These are phyloP conservation scores for Colletotrichum liriopes DNA, from an alignment of 2,329 filamentous ascomycete genomes.

Conservation along the genomic window DNA sequence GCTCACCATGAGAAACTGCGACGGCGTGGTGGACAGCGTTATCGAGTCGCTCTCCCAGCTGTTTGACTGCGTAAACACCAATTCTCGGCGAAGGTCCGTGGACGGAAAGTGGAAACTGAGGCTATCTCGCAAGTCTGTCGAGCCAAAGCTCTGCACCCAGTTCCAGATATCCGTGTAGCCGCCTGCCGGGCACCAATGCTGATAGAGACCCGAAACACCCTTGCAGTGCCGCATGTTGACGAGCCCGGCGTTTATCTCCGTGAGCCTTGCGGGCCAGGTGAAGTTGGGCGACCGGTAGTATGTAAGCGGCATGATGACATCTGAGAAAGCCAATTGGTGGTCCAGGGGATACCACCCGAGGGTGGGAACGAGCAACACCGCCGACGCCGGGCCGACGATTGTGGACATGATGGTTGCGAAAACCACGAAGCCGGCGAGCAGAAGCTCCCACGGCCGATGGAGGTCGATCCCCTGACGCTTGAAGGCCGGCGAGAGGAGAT, in stretches of 20 bases:
- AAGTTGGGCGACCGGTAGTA: neutral
- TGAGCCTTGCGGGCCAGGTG: too few species aligned
- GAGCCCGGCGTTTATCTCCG: too few species aligned
- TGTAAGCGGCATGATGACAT: neutral
- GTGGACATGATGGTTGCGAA: constrained; percentile 22
- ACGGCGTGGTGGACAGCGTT: neutral
- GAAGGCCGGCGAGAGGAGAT: neutral
- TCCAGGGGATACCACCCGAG: constrained; percentile 11
- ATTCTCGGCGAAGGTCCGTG: neutral
- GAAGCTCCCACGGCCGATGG: neutral
- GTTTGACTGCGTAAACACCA: neutral
- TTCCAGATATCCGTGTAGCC: constrained; percentile 8
- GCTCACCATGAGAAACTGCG: constrained; percentile 1
- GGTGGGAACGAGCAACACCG: constrained; percentile 23
- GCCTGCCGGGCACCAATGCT: neutral
- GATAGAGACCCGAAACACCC: too few species aligned
- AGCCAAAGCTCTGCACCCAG: constrained; percentile 3
- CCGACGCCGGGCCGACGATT: constrained; percentile 32
- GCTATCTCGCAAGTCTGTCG: neutral
- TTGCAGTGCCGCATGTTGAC: too few species aligned
- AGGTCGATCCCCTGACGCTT: constrained; percentile 7
- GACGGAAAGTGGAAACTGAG: constrained; percentile 8
- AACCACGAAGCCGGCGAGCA: constrained; percentile 6
- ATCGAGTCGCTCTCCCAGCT: fast-evolving
- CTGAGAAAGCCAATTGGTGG: neutral